phyloP scores from a whole-genome alignment of 2,329 filamentous ascomycete genomes.

The Paecilomyces niveus region DNA sequence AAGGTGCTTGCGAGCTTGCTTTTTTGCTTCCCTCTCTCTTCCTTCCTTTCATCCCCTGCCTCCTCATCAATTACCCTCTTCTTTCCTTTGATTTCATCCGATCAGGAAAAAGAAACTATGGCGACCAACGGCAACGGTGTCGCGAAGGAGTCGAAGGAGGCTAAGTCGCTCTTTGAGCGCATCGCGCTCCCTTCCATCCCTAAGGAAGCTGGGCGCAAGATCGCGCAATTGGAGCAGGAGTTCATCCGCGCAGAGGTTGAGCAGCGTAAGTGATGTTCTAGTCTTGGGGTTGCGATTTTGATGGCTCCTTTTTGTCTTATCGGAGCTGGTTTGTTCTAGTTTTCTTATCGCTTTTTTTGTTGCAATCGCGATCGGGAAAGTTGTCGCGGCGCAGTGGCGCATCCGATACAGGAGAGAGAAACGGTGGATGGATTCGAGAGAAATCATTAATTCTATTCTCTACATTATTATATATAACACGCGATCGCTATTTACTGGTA shows the following conservation, averaged over 20 bases:
- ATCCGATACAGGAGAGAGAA: not conserved
- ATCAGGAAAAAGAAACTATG: not conserved
- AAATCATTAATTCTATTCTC: not conserved
- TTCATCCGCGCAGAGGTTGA: constrained; percentile 79
- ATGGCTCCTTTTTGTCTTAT: not conserved
- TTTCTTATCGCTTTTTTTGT: not conserved
- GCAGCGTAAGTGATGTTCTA: constrained; percentile 56
- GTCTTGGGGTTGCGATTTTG: not conserved
- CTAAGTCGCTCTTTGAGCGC: constrained; percentile 28
- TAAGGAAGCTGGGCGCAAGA: constrained; percentile 50
- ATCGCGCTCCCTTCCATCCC: constrained; percentile 25
- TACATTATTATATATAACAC: not conserved
- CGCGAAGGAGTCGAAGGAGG: constrained; percentile 5
- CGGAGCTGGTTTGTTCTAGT: not conserved
- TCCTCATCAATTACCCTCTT: not conserved
- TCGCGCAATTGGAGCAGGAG: constrained; percentile 71
- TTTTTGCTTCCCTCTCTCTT: not conserved
- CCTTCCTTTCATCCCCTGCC: not conserved
- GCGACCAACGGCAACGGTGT: not conserved
- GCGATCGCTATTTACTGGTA: not conserved
- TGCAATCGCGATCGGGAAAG: not conserved
- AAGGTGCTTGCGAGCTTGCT: not conserved
- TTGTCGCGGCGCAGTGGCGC: not conserved
- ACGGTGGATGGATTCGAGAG: not conserved
- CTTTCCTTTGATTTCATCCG: not conserved